Evolutionary conservation across 768 basidiomycete species (phyloP).

Genomic region (Chalciporus chontae): DNA sequence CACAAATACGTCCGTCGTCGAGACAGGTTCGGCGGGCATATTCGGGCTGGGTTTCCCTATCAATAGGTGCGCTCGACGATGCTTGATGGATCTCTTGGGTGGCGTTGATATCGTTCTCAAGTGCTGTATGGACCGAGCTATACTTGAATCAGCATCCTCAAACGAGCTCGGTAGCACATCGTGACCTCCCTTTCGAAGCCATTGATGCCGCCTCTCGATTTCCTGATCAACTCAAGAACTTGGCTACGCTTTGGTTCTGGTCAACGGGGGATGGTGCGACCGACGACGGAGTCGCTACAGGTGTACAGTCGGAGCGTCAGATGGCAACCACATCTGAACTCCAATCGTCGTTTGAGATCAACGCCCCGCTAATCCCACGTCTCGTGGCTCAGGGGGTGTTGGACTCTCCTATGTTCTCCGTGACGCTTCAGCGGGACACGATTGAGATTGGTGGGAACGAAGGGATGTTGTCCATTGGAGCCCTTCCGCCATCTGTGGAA

Average conservation of each 20-base stretch:
- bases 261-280: neutral
- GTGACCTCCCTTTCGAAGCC: neutral
- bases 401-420: conserved; percentile 46
- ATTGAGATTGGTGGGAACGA: conserved; percentile 66
- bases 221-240: conserved; percentile 8
- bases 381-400: conserved; percentile 39
- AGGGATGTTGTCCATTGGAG: conserved; percentile 65
- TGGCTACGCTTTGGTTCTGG: conserved; percentile 18
- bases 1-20: conserved; percentile 62
- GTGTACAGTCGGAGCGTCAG: conserved; percentile 6
- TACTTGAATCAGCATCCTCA: conserved; percentile 24
- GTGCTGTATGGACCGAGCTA: conserved; percentile 45
- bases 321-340: conserved; percentile 23
- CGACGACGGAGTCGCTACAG: neutral
- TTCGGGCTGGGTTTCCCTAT: conserved; percentile 74
- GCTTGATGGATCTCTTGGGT: neutral
- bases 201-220: neutral
- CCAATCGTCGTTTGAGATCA: conserved; percentile 39
- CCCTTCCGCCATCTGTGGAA: conserved; percentile 49
- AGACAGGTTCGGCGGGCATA: conserved; percentile 60
- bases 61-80: conserved; percentile 48
- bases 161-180: neutral
- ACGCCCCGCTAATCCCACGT: conserved; percentile 46
- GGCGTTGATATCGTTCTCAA: conserved; percentile 19
- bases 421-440: conserved; percentile 66